Evolutionary conservation across 192 early-diverging fungal genomes (phyloP).

Genomic region (Blastocladiella britannica): DNA sequence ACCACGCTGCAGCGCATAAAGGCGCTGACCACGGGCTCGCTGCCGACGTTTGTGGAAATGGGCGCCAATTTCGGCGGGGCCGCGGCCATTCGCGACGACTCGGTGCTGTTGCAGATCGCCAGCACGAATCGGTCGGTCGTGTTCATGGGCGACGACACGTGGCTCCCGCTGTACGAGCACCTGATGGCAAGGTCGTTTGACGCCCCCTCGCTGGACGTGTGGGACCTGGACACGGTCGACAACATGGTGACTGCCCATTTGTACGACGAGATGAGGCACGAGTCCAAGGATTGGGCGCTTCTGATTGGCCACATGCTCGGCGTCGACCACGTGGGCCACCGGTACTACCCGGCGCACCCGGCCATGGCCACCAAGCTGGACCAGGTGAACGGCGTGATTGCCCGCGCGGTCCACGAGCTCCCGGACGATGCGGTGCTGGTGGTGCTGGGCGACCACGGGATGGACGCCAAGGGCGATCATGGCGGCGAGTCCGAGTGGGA

Average conservation of each 20-base stretch:
- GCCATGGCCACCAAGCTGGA: conserved; percentile 66
- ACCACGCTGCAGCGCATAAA: conserved; percentile 40
- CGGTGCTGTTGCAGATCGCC: conserved; percentile 20
- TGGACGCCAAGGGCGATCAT: conserved; percentile 87
- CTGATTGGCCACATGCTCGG: conserved; percentile 84
- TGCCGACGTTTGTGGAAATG: conserved; percentile 38
- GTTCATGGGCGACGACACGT: conserved; percentile 91
- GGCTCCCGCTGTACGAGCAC: conserved; percentile 67
- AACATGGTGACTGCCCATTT: conserved; percentile 54
- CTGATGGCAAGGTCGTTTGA: conserved; percentile 27
- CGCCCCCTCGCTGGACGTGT: conserved; percentile 42
- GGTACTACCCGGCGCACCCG: conserved; percentile 64
- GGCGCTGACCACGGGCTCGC: conserved; percentile 32
- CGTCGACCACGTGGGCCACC: conserved; percentile 90
- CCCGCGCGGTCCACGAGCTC: conserved; percentile 35
- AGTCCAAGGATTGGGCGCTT: conserved; percentile 41
- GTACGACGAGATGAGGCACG: conserved; percentile 3
- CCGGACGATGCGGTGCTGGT: conserved; percentile 62
- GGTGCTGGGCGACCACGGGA: conserved; percentile 94
- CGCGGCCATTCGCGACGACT: conserved; percentile 26
- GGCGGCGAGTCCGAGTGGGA: conserved; percentile 87
- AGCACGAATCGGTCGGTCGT: conserved; percentile 28
- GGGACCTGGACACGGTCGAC: conserved; percentile 87
- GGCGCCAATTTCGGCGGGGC: conserved; percentile 32
- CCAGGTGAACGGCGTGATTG: conserved; percentile 65